phyloP scores from a whole-genome alignment of 352 stramenopile species.

The Phytophthora sojae region DNA sequence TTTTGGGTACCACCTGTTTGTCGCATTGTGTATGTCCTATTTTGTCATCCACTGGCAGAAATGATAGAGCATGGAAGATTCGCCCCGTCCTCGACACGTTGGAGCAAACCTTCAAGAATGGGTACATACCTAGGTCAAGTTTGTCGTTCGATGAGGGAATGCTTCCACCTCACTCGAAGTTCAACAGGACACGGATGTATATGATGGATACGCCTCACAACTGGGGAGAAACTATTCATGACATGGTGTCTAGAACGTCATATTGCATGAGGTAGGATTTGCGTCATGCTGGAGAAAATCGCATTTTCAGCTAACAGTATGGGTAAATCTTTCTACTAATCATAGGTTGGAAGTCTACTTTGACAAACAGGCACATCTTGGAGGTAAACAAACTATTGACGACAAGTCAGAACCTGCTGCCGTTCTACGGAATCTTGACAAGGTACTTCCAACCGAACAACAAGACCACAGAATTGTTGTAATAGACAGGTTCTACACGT shows the following conservation, averaged over 20 bases:
- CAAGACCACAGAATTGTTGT: background rate
- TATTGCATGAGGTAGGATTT: no score
- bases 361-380: constrained; percentile 1
- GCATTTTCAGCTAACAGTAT: no score
- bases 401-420: constrained; percentile 1
- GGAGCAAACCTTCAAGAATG: background rate
- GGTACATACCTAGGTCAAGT: background rate
- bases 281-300: background rate
- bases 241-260: no score
- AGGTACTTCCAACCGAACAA: background rate
- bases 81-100: background rate
- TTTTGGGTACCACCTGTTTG: no score
- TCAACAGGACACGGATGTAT: background rate
- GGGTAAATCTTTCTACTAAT: no score
- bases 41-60: no score
- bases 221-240: constrained; percentile 1
- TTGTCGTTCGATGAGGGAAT: constrained; percentile 10
- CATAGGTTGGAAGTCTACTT: constrained; percentile 3
- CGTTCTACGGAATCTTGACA: background rate
- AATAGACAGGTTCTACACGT: constrained; percentile 7
- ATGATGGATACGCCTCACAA: constrained; percentile 3
- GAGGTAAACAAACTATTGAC: constrained; percentile 9
- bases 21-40: no score
- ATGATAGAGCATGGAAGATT: constrained; percentile 2
- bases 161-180: background rate